Evolutionary conservation across 192 early-diverging fungal genomes (phyloP).

Genomic region (Coemansia aciculifera): DNA sequence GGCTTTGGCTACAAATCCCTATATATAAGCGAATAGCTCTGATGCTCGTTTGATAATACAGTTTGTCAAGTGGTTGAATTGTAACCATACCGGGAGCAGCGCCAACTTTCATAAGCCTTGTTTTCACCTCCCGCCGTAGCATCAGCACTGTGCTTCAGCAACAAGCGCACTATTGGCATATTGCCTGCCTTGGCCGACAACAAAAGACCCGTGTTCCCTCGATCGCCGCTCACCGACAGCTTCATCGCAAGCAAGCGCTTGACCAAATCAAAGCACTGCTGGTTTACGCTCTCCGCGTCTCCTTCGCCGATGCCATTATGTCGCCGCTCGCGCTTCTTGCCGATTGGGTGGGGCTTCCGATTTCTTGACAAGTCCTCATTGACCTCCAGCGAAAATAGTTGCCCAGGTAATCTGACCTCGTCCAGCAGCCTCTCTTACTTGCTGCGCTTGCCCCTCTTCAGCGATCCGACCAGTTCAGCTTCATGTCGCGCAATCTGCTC

Average conservation of each 20-base stretch:
- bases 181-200: slow-evolving; percentile 45
- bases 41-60: neutral
- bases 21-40: too few relatives aligned
- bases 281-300: slow-evolving; percentile 16
- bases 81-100: slow-evolving; percentile 52
- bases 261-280: slow-evolving; percentile 35
- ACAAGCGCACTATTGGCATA: slow-evolving; percentile 32
- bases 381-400: slow-evolving; percentile 24
- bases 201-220: slow-evolving; percentile 35
- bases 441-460: slow-evolving; percentile 9
- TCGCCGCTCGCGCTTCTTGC: slow-evolving; percentile 21
- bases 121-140: slow-evolving; percentile 31
- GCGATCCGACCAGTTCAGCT: slow-evolving; percentile 12
- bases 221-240: slow-evolving; percentile 27
- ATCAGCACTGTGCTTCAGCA: slow-evolving; percentile 43
- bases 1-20: too few relatives aligned
- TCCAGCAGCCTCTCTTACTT: slow-evolving; percentile 4
- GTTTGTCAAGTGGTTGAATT: slow-evolving; percentile 32
- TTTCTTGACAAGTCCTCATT: slow-evolving; percentile 16
- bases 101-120: slow-evolving; percentile 51
- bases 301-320: neutral
- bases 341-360: slow-evolving; percentile 6
- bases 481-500: slow-evolving; percentile 36
- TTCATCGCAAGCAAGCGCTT: slow-evolving; percentile 27
- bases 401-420: slow-evolving; percentile 26